phyloP scores from a whole-genome alignment of 2,329 filamentous ascomycete genomes.

The Dothiorella sarmentorum region DNA sequence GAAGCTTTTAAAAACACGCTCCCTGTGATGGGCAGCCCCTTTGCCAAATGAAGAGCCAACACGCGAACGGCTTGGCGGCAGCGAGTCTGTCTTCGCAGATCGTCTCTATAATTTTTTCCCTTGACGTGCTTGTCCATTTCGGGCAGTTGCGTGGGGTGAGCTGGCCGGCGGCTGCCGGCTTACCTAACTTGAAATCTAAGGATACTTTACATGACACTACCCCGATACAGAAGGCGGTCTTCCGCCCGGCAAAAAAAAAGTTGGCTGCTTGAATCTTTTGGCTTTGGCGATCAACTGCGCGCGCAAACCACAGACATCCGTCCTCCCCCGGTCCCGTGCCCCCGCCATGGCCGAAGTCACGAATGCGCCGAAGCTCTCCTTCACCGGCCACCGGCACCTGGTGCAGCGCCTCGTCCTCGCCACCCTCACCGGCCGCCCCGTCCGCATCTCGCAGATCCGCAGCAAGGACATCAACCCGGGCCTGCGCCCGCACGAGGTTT shows the following conservation, averaged over 20 bases:
- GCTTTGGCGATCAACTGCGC: background rate
- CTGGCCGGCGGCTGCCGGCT: background rate
- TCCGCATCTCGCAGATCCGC: constrained; percentile 93
- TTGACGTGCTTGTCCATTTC: too few relatives aligned
- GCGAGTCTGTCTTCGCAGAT: background rate
- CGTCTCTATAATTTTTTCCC: background rate
- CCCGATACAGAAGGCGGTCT: constrained; percentile 4
- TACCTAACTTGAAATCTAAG: background rate
- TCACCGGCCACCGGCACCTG: constrained; percentile 81
- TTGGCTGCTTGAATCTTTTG: constrained; percentile 3
- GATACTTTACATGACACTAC: background rate
- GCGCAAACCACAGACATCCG: background rate
- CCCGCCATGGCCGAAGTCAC: constrained; percentile 14
- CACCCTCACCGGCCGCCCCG: constrained; percentile 81
- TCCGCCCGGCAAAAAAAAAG: constrained; percentile 7
- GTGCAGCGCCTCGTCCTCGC: constrained; percentile 81
- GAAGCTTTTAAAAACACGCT: constrained; percentile 11
- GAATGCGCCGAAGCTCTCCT: constrained; percentile 56
- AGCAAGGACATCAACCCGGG: constrained; percentile 80
- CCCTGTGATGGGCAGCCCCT: background rate
- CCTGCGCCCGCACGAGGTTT: constrained; percentile 88
- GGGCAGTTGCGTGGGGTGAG: background rate
- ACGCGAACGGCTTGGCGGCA: constrained; percentile 5
- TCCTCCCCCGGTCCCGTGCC: background rate
- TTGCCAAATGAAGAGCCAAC: constrained; percentile 11